These are phyloP conservation scores for Erythrophleum ivorense DNA, from an alignment of 331 rosid genomes.

Conservation along the genomic window DNA sequence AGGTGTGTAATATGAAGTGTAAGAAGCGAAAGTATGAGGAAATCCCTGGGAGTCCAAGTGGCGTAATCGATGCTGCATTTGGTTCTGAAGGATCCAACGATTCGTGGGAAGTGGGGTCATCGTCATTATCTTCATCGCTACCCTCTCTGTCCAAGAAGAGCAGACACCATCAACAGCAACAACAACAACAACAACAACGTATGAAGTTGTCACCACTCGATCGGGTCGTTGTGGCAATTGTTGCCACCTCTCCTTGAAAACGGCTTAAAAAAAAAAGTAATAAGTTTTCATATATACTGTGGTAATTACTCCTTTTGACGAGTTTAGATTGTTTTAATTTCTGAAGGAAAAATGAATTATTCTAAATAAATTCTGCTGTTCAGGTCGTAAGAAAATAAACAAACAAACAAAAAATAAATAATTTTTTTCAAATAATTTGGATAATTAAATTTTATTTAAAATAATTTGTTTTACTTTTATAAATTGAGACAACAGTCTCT, in stretches of 20 bases:
- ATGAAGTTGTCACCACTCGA: background rate
- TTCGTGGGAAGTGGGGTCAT: slow-evolving; percentile 70
- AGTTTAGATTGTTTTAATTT: too few relatives aligned
- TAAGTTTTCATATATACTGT: background rate
- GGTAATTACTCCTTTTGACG: background rate
- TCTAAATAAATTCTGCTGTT: too few relatives aligned
- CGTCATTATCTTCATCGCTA: slow-evolving; percentile 48
- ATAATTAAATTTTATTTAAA: too few relatives aligned
- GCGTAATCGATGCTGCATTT: slow-evolving; percentile 67
- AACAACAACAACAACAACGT: slow-evolving; percentile 49
- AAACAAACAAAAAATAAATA: too few relatives aligned
- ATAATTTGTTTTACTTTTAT: too few relatives aligned
- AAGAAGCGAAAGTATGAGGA: slow-evolving; percentile 61
- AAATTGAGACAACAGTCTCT: too few relatives aligned
- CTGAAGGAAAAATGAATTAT: too few relatives aligned
- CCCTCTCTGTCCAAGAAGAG: slow-evolving; percentile 68
- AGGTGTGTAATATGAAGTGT: background rate
- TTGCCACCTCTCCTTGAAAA: background rate
- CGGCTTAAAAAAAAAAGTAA: too few relatives aligned
- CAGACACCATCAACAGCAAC: slow-evolving; percentile 61
- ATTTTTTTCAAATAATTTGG: too few relatives aligned
- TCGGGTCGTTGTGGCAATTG: slow-evolving; percentile 1
- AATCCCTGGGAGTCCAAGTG: slow-evolving; percentile 73
- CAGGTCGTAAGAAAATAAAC: too few relatives aligned
- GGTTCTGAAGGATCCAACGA: slow-evolving; percentile 73